Base-by-base conservation (phyloP, 2,329 filamentous ascomycete species). In the Trichoderma koningiopsis region DNA sequence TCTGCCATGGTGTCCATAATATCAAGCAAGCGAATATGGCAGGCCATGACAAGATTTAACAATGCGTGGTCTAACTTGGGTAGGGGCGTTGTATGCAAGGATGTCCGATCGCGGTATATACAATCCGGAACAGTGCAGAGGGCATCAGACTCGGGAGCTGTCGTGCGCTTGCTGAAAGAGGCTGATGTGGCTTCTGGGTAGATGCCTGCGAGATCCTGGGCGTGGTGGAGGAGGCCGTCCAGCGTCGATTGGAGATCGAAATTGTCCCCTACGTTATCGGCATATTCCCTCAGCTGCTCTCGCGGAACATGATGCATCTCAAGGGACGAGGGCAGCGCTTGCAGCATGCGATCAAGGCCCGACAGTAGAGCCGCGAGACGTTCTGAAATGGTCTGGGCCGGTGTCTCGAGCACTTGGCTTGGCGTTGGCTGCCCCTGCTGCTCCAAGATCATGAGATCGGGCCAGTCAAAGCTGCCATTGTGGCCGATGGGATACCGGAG, bases 11-110 rank as follows among this genome's bases (percentile, higher is more conserved):
- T 72, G 27, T 79, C 80, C n/a, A 82, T 72, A 5, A 81, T 72
- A 59, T 82, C 80, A 1, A 79, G 71, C 13, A 82, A 70, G 29
- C 79, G 77, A 0, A 78, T 68, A 66, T 83, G 81, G 16, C 81
- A 82, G 4, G 79, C 76, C 1, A 81, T 61, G 11, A 83, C 70
- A 8, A 82, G 73, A 31, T 78, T 77, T 13, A 81, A 72, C 14
- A 83, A 71, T 10, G 80, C 76, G 11, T 75, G 63, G 63, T 83
- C 82, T 13, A 81, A 53, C 1, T 57, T 69, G 1, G 71, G 43
- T 8, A 60, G 29, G 0, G 70, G 56, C 3, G 57, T 59, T 4
- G 70, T 57, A 27, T 74, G 72, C 19, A 77, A 35, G 3, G 70
- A 60, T 11, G 70, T 49, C 29, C 19, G 66, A 31, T 55, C 68